Base-by-base conservation (phyloP, 805 yeast species). In the Nakazawaea pomicola region DNA sequence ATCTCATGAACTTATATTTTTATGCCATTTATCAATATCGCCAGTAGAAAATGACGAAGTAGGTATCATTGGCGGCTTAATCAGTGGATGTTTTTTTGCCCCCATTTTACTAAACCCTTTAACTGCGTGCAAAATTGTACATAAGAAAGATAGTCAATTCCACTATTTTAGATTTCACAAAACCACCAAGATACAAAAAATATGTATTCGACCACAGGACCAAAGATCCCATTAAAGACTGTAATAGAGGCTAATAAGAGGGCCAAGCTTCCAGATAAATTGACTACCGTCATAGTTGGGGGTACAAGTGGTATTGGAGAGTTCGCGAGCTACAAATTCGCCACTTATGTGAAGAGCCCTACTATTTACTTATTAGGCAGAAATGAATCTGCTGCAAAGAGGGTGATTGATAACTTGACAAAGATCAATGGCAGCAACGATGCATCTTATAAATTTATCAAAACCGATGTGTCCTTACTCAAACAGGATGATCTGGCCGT, bases 291-390 rank as follows among this genome's bases (percentile, higher is more conserved):
- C 6, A 47, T 54, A 20, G 43, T 51, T 11, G 60, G 60, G 6
- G 60, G 52, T 9, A 56, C 60, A 6, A 43, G 44, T 7, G 60
- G 60, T 21, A 53, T 56, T 30, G 60, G 60, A 9, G 52, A 52
- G 19, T 43, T 46, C 34, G 45, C 56, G 11, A 55, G 56, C 23
- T 54, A 50, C 38, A 33, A 43, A 15, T 50, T 52, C 38, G 60
- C 57, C 10, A 38, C 37, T 27, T 44, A 53, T 35, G 47, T 48
- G 25, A 43, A 45, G 14, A 17, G 15, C 23, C 59, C 60, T 9
- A 51, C 47, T 5, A 43, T 56, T 17, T 52, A 54, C 46, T 45
- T 56, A 29, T 44, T 56, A 25, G 60, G 60, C 1, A 43, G 60
- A 16, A 49, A 46, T 30, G 52, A 41, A 29, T 34, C 24, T 12